Base-by-base conservation (phyloP, 2,329 filamentous ascomycete genomes). In the Ascochyta clinopodiicola region DNA sequence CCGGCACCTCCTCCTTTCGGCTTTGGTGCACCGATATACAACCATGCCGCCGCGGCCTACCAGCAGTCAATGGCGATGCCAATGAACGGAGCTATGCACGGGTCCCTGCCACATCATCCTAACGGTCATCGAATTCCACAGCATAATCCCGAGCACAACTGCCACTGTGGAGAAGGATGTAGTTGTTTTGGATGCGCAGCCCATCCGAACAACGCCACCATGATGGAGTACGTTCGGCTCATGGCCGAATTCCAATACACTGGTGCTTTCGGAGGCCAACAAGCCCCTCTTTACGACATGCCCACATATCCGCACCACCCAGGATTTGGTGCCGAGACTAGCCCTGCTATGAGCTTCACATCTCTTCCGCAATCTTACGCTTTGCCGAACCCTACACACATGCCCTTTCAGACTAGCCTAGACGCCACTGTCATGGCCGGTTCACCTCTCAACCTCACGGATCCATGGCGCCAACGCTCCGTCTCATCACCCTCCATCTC, bases 111-210 rank as follows among this genome's bases (percentile, higher is more conserved):
- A 25, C 59, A 63, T 22, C 59, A 64, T 76, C 25, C 46, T 19
- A 69, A 48, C 77, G 45, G 49, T 12, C 56, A 58, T 21, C 65
- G 77, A 40, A 70, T 54, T 76, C 52, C 44, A 15, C 64, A 61
- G 43, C 67, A 78, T 43, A 77, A 73, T 49, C 64, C 62, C 2
- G 75, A 73, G 35, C 80, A 84, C 59, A 77, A 79, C 22, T 91
- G 88, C 64, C 79, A 79, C 43, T 91, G 88, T 66, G 88, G 88
- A 19, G 84, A 87, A 49, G 78, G 78, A 25, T 91, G 88, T 61
- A 82, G 86, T 61, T 91, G 88, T 67, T 77, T 90, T 32, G 88
- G 87, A 10, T 91, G 88, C 68, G 81, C 86, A 5, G 84, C 84
- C 2, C 87, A 90, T 69, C 86, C 88, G 12, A 88, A 86, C 66